Evolutionary conservation across 2,329 filamentous ascomycete species (phyloP).

Genomic region (Lojkania enalia): DNA sequence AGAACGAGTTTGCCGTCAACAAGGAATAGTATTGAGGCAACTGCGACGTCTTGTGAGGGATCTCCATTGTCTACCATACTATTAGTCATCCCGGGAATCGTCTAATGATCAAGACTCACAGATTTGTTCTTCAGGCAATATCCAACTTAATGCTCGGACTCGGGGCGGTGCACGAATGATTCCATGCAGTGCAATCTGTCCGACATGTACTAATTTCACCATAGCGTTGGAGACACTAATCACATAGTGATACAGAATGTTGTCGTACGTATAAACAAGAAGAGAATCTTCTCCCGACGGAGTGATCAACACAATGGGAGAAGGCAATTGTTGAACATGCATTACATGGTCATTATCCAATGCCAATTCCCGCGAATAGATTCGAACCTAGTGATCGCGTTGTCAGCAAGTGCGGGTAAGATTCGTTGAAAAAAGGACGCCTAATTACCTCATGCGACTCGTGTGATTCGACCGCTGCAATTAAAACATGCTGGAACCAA

Average conservation of each 20-base stretch:
- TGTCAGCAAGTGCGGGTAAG: neutral
- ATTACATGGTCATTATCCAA: constrained; percentile 74
- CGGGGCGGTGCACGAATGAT: constrained; percentile 92
- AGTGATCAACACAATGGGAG: constrained; percentile 87
- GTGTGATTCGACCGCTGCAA: constrained; percentile 88
- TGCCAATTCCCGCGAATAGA: constrained; percentile 85
- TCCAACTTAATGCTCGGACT: constrained; percentile 93
- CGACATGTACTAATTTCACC: constrained; percentile 85
- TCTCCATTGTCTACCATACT: constrained; percentile 70
- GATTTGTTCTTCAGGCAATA: constrained; percentile 87
- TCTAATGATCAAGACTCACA: constrained; percentile 49
- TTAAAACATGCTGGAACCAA: constrained; percentile 95
- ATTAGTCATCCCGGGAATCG: constrained; percentile 21
- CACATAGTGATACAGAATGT: constrained; percentile 91
- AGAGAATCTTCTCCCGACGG: constrained; percentile 92
- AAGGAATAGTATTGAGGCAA: constrained; percentile 92
- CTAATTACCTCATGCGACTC: constrained; percentile 69
- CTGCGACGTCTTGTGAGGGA: constrained; percentile 90
- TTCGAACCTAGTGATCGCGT: constrained; percentile 63
- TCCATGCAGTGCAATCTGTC: constrained; percentile 95
- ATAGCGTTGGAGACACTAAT: constrained; percentile 73
- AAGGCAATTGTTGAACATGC: constrained; percentile 75
- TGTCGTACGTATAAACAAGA: constrained; percentile 95
- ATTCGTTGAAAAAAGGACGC: neutral
- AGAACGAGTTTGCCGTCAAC: constrained; percentile 96